These are phyloP conservation scores for Crotalaria pallida DNA, from an alignment of 306 rosid species.

Conservation along the genomic window DNA sequence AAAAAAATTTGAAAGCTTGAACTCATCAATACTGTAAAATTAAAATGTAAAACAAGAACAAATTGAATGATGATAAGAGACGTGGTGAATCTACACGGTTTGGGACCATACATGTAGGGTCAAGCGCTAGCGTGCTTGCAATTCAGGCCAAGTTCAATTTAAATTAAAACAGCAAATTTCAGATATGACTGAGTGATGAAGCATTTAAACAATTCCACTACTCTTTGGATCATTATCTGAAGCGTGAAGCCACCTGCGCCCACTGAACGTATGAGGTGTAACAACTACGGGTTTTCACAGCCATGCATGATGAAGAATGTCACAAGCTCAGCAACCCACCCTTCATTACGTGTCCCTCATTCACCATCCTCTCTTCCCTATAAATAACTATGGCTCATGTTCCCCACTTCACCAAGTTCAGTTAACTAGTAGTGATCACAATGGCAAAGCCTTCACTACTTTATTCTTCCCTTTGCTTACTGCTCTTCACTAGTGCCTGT, in stretches of 20 bases:
- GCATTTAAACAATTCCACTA: not conserved
- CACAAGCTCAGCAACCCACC: not conserved
- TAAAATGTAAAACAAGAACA: not conserved
- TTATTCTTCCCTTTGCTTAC: slow-evolving; percentile 25
- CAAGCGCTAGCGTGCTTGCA: too few relatives aligned
- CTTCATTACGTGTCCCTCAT: slow-evolving; percentile 28
- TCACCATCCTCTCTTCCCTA: not conserved
- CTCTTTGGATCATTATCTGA: not conserved
- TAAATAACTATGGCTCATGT: not conserved
- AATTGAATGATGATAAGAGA: not conserved
- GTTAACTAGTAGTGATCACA: not conserved
- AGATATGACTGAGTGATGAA: not conserved
- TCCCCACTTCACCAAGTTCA: not conserved
- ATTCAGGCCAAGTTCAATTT: not conserved
- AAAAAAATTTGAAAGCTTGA: too few relatives aligned
- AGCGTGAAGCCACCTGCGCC: not conserved
- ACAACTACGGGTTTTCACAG: not conserved
- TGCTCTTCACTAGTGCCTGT: slow-evolving; percentile 23
- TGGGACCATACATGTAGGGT: not conserved
- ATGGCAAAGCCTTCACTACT: slow-evolving; percentile 31
- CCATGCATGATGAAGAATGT: slow-evolving; percentile 53
- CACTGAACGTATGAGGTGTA: slow-evolving; percentile 36
- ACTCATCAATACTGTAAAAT: not conserved
- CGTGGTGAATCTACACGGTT: not conserved
- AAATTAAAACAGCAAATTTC: too few relatives aligned